phyloP scores from a whole-genome alignment of 1,284 basidiomycete genomes.

The Sphaerobolus stellatus region DNA sequence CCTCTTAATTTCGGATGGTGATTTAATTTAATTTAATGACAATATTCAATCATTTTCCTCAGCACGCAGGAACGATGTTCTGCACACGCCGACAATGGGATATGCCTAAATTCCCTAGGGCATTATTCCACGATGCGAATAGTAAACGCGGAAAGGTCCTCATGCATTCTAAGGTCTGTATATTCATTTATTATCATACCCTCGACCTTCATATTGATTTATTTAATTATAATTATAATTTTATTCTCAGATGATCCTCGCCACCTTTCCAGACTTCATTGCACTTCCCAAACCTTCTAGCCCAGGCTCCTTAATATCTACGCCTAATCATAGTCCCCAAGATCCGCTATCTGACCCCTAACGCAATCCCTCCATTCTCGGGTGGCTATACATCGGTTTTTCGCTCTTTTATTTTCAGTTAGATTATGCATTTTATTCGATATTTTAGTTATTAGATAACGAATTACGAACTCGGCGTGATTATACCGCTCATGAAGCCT shows the following conservation, averaged over 20 bases:
- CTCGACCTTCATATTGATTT: too few species aligned
- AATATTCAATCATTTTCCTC: slow-evolving; percentile 11
- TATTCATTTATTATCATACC: background rate
- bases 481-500: slow-evolving; percentile 57
- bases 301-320: too few species aligned
- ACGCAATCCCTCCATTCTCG: slow-evolving; percentile 39
- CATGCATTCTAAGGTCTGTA: slow-evolving; percentile 76
- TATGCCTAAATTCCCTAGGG: slow-evolving; percentile 62
- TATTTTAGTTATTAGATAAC: too few species aligned
- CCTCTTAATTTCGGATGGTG: slow-evolving; percentile 3
- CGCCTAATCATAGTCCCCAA: slow-evolving; percentile 19
- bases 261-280: slow-evolving; percentile 35
- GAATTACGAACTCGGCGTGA: slow-evolving; percentile 75
- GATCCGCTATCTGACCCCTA: slow-evolving; percentile 39
- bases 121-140: slow-evolving; percentile 67
- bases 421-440: background rate
- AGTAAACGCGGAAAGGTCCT: slow-evolving; percentile 69
- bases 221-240: too few species aligned
- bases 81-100: slow-evolving; percentile 66
- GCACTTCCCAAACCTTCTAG: too few species aligned
- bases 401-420: background rate
- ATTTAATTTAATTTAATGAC: slow-evolving; percentile 5
- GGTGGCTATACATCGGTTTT: slow-evolving; percentile 78
- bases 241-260: slow-evolving; percentile 47
- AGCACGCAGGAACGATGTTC: slow-evolving; percentile 77